Base-by-base conservation (phyloP, 805 yeast genomes). In the Saturnispora sekii region DNA sequence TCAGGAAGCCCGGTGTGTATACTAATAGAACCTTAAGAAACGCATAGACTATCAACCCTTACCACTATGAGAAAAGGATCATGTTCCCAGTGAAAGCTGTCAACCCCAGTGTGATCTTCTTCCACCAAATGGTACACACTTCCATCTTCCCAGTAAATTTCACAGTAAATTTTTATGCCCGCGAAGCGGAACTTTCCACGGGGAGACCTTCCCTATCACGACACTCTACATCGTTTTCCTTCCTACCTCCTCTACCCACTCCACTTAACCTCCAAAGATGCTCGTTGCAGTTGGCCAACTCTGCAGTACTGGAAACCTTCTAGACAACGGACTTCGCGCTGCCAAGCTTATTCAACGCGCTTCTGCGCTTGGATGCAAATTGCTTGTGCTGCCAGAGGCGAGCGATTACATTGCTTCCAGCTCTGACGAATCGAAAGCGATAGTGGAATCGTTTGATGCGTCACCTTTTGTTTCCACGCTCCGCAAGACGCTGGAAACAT, bases 341-440 rank as follows among this genome's bases (percentile, higher is more conserved):
- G 70, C 74, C 10, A 67, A 67, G 29, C 66, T 89, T 32, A 78
- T 90, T 14, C 59, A 64, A n/a, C 62, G 68, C 43, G 95, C 97
- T 0, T 72, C 82, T 0, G 64, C 63, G 2, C 58, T 69, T 12
- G 74, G 81, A 3, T 88, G 83, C 11, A 69, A 73, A 50, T 77
- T 86, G 3, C 67, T 93, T 5, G 87, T 93, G 57, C 72, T 90
- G 38, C 97, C 97, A 2, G 98, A 90, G 60, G 97, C 97, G 0
- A 73, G 93, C 4, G 97, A 90, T 60, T 90, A 87, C 60, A 71
- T 90, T 34, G 81, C 95, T 5, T 69, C 76, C 43, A 76, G 77
- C 56, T 81, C 89, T 1, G 60, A 54, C 1, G 89, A 86, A 52
- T 79, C 94, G 1, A 67, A 70, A 43, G 52, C 65, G 26, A 64